Conservation (phyloP, 768 basidiomycete species). For the Russula dissimulans region DNA sequence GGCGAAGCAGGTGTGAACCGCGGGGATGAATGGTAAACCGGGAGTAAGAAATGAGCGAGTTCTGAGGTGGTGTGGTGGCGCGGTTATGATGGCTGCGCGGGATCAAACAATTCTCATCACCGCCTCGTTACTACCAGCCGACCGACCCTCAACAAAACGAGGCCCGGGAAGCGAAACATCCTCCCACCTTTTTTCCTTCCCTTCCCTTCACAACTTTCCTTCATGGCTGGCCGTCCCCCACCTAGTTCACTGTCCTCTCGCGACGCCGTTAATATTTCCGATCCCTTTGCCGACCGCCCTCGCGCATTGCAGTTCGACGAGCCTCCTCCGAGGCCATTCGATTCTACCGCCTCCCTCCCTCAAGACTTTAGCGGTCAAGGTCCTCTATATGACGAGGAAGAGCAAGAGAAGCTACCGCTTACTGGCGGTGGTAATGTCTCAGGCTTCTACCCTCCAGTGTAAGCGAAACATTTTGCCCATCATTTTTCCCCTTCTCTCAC, state of each 20-base stretch:
- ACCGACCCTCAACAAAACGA: conserved; percentile 15
- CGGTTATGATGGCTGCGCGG: background rate
- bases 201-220: conserved; percentile 16
- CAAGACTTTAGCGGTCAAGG: conserved; percentile 37
- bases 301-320: conserved; percentile 55
- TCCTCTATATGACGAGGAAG: conserved; percentile 51
- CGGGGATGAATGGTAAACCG: too few relatives aligned
- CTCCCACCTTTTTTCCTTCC: background rate
- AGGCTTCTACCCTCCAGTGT: conserved; percentile 73
- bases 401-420: conserved; percentile 70
- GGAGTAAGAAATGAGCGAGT: too few relatives aligned
- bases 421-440: conserved; percentile 50
- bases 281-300: conserved; percentile 69
- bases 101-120: conserved; percentile 9
- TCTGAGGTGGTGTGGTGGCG: too few relatives aligned
- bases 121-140: conserved; percentile 17
- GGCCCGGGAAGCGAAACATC: background rate
- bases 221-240: conserved; percentile 22
- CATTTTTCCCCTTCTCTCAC: background rate
- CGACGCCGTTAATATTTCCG: conserved; percentile 36
- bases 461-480: conserved; percentile 26
- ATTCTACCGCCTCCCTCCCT: conserved; percentile 48
- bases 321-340: conserved; percentile 45
- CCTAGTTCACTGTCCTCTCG: conserved; percentile 26
- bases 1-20: too few relatives aligned